A percentile compares a stretch with the other conserved stretches of the same genome.
These are phyloP conservation scores for Erigeron philadelphicus DNA, from an alignment of 140 eudicot genomes.

Conservation along the genomic window DNA sequence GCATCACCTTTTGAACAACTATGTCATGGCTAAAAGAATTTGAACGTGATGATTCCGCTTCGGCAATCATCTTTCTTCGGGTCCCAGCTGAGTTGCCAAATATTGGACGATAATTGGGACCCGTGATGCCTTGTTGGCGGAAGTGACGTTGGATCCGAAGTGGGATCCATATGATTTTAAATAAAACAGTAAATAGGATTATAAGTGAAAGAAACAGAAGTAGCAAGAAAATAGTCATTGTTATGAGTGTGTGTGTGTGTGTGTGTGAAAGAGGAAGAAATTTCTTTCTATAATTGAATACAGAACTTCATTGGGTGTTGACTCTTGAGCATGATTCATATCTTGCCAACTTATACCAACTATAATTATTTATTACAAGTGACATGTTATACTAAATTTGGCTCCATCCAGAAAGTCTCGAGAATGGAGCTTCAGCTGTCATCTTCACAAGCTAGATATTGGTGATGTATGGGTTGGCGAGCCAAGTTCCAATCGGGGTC, in stretches of 20 bases:
- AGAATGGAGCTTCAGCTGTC: too few species aligned
- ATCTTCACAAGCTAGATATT: too few species aligned
- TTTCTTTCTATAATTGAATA: not conserved
- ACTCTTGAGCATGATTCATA: not conserved
- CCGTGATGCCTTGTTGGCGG: conserved; percentile 48
- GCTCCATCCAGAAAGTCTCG: too few species aligned
- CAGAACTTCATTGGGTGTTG: conserved; percentile 7
- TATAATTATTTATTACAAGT: too few species aligned
- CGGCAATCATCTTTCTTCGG: conserved; percentile 46
- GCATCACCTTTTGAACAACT: conserved; percentile 51
- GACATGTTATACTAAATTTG: too few species aligned
- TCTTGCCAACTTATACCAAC: too few species aligned
- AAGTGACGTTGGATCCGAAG: conserved; percentile 49
- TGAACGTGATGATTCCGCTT: conserved; percentile 47
- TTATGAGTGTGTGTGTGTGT: conserved; percentile 5
- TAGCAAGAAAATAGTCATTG: conserved; percentile 23
- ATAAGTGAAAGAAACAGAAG: conserved; percentile 19
- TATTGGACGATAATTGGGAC: conserved; percentile 67
- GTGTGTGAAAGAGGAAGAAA: not conserved
- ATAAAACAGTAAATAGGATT: conserved; percentile 6
- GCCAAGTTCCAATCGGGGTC: too few species aligned
- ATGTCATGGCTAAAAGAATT: conserved; percentile 43
- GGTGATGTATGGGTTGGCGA: too few species aligned
- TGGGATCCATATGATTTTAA: conserved; percentile 47
- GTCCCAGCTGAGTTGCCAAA: conserved; percentile 57